Conservation (phyloP, 176 grass and related monocot genomes). For the Microstegium vimineum region DNA sequence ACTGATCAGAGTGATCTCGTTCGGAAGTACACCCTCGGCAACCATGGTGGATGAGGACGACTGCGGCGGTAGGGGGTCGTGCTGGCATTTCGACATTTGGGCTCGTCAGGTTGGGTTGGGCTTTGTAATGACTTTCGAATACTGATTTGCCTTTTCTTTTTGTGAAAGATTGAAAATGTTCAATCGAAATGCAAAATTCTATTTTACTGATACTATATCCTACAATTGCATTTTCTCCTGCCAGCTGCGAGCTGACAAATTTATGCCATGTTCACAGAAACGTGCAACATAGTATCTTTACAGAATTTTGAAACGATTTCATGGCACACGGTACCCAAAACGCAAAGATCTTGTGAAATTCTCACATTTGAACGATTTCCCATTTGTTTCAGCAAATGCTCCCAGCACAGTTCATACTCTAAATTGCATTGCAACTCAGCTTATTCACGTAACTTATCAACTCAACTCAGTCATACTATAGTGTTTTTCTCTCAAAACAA, state of each 20-base stretch:
- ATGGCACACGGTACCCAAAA: neutral
- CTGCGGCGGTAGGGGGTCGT: neutral
- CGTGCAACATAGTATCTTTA: too few relatives aligned
- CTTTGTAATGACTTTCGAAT: neutral
- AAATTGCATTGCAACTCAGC: neutral
- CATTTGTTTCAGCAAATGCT: neutral
- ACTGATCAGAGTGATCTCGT: constrained; percentile 75
- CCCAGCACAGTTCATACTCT: too few relatives aligned
- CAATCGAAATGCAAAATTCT: neutral
- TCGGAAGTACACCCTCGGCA: constrained; percentile 36
- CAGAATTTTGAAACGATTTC: neutral
- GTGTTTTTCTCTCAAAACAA: too few relatives aligned
- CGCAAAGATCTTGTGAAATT: neutral
- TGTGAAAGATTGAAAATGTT: neutral
- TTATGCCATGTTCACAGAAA: neutral
- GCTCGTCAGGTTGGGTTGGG: neutral
- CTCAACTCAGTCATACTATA: too few relatives aligned
- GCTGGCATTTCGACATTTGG: constrained; percentile 11
- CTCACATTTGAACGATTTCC: too few relatives aligned
- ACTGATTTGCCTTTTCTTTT: neutral
- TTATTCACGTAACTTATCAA: too few relatives aligned
- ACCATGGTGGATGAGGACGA: constrained; percentile 31
- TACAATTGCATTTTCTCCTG: neutral
- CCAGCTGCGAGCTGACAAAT: too few relatives aligned
- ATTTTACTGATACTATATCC: neutral